Evolutionary conservation across 306 rosid genomes (phyloP), one percentile per base, ranked within the genome.

Genomic region (Citrullus mucosospermus): DNA sequence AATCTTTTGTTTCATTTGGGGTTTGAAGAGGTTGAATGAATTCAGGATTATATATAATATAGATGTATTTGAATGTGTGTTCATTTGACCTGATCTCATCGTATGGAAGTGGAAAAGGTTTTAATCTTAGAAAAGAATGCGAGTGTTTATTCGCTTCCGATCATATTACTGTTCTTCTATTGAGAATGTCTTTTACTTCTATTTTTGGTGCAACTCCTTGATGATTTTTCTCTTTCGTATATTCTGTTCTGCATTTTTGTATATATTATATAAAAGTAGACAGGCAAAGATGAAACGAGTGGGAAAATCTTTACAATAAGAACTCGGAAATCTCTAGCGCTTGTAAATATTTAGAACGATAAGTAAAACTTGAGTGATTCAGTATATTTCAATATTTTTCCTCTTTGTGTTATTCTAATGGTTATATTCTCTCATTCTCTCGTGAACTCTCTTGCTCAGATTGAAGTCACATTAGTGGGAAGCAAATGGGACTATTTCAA

Each of bases 401-500:
- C 75, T 44, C 32, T 46, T 32, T 32, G 20, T 22, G 46, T 46
- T 25, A 15, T 44, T 25, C 6, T 12, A 13, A 43, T 70, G 55
- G 22, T 69, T 12, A 12, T 20, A 5, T 25, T 43, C 38, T 69
- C 36, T 43, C 50, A 3, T 28, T 65, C 72, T 38, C 28, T 65
- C 28, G 48, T 43, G 0, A 36, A 36, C 72, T 65, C 48, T 65
- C 14, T n/a, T 75, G 25, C 11, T 43, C 50, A 71, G 81, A 77
- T n/a, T 78, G 69, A 71, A 62, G 68, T 51, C 6, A 59, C 8
- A 43, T 17, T 58, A 48, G 77, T 73, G 6, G 77, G 44, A 51
- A 73, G 61, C 44, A 50, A 59, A 83, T 80, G 84, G 76, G 76
- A 75, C 43, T 80, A 53, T 78, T 85, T 61, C 81, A 80, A 77